phyloP scores from a whole-genome alignment of 306 rosid genomes.

The Inga oerstediana region DNA sequence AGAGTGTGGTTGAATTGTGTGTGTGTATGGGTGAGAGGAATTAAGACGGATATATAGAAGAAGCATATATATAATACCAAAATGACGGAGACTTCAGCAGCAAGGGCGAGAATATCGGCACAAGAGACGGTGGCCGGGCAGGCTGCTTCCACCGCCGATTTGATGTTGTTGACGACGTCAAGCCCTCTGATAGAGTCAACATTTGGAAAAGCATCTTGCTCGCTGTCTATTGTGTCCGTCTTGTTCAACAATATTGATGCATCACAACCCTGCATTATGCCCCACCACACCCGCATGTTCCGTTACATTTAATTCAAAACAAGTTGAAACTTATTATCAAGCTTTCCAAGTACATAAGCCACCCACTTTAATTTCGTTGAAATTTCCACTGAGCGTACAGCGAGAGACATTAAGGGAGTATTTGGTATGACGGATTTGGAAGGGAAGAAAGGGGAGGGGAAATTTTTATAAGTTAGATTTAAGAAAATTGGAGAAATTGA shows the following conservation, averaged over 20 bases:
- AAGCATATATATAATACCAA: background rate
- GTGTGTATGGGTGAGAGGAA: too few species aligned
- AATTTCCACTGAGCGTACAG: background rate
- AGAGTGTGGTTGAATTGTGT: too few species aligned
- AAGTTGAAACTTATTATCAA: too few species aligned
- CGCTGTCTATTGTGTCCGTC: conserved; percentile 44
- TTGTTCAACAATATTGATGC: conserved; percentile 56
- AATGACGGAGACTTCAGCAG: conserved; percentile 43
- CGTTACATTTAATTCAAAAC: too few species aligned
- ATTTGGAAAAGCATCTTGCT: conserved; percentile 42
- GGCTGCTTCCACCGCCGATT: conserved; percentile 38
- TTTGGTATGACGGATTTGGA: too few species aligned
- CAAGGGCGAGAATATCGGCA: conserved; percentile 59
- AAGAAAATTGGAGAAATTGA: too few species aligned
- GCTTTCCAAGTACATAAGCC: background rate
- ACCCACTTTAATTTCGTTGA: background rate
- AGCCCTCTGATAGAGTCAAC: conserved; percentile 54
- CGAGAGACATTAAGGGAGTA: too few species aligned
- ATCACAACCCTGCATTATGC: conserved; percentile 57
- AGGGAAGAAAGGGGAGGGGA: too few species aligned
- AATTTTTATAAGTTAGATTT: too few species aligned
- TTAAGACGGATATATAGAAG: too few species aligned
- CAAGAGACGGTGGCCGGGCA: conserved; percentile 59
- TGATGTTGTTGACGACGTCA: conserved; percentile 50
- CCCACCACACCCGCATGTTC: background rate